These are phyloP conservation scores for Lodderomyces jiufengensis DNA, from an alignment of 1,139 yeast species.

Conservation along the genomic window DNA sequence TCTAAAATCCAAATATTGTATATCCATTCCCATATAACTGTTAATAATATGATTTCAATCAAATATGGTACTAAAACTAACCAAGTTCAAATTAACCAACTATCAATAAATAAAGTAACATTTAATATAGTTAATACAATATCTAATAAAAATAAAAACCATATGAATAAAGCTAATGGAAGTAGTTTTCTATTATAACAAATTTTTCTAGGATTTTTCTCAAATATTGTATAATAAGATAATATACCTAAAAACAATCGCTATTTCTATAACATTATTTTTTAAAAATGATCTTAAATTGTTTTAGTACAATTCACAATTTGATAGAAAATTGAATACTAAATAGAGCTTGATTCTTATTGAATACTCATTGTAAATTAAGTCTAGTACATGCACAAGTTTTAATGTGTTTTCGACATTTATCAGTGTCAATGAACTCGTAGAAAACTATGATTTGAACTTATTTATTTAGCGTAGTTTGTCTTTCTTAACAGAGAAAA, in stretches of 20 bases:
- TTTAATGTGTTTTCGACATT: no score
- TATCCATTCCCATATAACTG: conserved; percentile 53
- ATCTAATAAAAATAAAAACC: conserved; percentile 30
- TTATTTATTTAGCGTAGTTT: no score
- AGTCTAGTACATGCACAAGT: no score
- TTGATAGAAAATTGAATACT: no score
- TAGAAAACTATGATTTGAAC: no score
- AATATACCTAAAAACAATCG: conserved; percentile 26
- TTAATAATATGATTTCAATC: conserved; percentile 36
- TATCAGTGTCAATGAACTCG: no score
- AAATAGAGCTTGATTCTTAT: no score
- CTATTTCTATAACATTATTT: no score
- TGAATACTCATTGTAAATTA: no score
- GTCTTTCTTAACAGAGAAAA: no score
- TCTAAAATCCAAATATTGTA: conserved; percentile 42
- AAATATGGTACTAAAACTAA: conserved; percentile 33
- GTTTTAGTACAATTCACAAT: no score
- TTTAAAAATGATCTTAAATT: no score
- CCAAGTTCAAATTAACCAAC: conserved; percentile 40
- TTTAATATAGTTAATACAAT: conserved; percentile 28
- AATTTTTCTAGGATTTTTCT: conserved; percentile 30
- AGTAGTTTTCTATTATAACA: conserved; percentile 35
- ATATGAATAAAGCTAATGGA: conserved; percentile 40
- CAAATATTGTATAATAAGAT: conserved; percentile 26
- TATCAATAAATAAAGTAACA: conserved; percentile 21